Evolutionary conservation across 345 rosid genomes (phyloP).

Genomic region (Eucalyptus globulus): DNA sequence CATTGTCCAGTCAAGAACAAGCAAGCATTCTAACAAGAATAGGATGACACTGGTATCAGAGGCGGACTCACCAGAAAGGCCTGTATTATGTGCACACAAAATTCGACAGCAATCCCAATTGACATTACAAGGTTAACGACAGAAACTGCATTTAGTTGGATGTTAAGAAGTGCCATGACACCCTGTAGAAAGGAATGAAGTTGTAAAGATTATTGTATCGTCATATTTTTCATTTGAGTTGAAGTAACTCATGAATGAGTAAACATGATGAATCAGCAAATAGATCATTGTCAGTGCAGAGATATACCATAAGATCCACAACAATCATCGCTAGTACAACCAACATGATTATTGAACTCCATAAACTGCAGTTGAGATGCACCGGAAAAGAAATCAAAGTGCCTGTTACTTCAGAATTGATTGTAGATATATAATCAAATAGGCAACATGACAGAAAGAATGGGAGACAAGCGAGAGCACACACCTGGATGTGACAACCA

Average conservation of each 20-base stretch:
- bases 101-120: conserved; percentile 90
- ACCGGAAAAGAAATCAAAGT: not conserved
- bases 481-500: conserved; percentile 76
- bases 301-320: conserved; percentile 78
- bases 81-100: conserved; percentile 86
- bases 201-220: not conserved
- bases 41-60: not conserved
- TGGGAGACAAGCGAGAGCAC: conserved; percentile 6
- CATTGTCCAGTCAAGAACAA: not conserved
- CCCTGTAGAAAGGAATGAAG: conserved; percentile 40
- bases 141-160: conserved; percentile 94
- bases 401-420: not conserved
- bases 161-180: conserved; percentile 74
- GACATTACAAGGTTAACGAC: conserved; percentile 93
- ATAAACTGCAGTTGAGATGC: conserved; percentile 38
- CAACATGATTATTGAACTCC: conserved; percentile 76
- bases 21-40: not conserved
- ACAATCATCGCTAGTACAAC: conserved; percentile 81
- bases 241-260: not conserved
- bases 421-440: not conserved
- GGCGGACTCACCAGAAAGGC: conserved; percentile 67
- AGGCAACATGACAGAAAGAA: not conserved
- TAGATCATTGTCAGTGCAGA: not conserved
- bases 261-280: not conserved
- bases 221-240: not conserved